phyloP scores from a whole-genome alignment of 768 basidiomycete genomes.

The Mycena galopus region DNA sequence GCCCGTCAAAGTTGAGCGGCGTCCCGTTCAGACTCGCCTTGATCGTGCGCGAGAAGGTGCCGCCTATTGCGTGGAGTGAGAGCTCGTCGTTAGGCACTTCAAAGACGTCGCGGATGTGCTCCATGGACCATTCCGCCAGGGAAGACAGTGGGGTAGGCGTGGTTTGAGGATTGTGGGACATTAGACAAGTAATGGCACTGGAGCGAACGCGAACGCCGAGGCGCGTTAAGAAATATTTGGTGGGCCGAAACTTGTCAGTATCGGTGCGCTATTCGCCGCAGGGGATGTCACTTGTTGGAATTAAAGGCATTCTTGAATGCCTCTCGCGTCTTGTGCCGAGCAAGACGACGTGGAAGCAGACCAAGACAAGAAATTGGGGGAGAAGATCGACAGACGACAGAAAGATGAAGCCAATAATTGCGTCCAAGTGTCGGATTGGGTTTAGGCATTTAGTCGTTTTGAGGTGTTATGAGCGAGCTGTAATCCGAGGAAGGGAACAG shows the following conservation, averaged over 20 bases:
- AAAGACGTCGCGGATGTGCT: conserved; percentile 64
- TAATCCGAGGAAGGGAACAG: not conserved
- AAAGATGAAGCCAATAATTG: not conserved
- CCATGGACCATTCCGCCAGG: conserved; percentile 63
- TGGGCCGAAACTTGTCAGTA: not conserved
- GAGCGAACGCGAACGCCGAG: not conserved
- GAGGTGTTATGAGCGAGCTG: not conserved
- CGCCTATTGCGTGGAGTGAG: conserved; percentile 55
- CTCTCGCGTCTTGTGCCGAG: not conserved
- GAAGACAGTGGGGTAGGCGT: conserved; percentile 45
- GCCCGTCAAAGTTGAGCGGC: conserved; percentile 52
- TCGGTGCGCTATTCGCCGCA: not conserved
- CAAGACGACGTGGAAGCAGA: not conserved
- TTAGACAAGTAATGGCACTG: not conserved
- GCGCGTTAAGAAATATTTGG: not conserved
- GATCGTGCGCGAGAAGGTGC: conserved; percentile 60
- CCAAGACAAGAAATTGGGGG: not conserved
- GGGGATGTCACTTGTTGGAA: not conserved
- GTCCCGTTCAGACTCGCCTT: conserved; percentile 59
- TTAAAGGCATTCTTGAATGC: not conserved
- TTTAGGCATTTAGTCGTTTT: not conserved
- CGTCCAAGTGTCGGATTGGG: not conserved
- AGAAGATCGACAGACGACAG: not conserved
- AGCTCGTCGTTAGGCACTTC: conserved; percentile 61
- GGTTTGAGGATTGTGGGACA: not conserved